Conservation (phyloP, 805 yeast genomes). For the Diddensiella santjacobensis region DNA sequence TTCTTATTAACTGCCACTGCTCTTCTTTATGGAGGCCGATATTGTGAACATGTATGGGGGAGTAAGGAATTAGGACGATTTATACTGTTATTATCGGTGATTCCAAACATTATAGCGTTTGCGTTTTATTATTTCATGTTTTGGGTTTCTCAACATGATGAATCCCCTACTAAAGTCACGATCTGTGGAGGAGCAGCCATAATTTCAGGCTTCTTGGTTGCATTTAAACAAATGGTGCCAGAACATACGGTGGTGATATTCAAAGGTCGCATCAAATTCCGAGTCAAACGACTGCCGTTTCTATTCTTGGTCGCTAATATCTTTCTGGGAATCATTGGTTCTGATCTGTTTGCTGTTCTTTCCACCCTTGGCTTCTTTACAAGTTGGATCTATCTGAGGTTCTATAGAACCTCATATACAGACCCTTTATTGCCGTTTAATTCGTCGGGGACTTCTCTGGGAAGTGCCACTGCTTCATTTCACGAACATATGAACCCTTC, state of each 20-base stretch:
- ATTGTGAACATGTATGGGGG: conserved; percentile 66
- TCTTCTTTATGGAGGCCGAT: conserved; percentile 53
- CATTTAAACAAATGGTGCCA: conserved; percentile 62
- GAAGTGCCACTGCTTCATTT: conserved; percentile 2
- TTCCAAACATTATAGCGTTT: conserved; percentile 38
- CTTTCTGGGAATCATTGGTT: conserved; percentile 29
- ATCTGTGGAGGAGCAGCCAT: conserved; percentile 53
- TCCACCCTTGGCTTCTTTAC: conserved; percentile 50
- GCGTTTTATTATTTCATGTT: conserved; percentile 26
- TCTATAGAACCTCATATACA: conserved; percentile 56
- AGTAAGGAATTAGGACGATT: conserved; percentile 49
- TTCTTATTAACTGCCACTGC: conserved; percentile 38
- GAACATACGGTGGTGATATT: conserved; percentile 53
- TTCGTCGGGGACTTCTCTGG: conserved; percentile 8
- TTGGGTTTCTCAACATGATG: background rate
- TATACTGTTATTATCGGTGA: conserved; percentile 36
- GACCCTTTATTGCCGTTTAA: conserved; percentile 52
- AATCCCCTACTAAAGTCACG: conserved; percentile 37
- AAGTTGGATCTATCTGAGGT: conserved; percentile 76
- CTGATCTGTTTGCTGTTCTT: conserved; percentile 23
- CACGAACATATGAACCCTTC: conserved; percentile 16
- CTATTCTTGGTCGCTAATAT: conserved; percentile 35
- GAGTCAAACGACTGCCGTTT: conserved; percentile 39
- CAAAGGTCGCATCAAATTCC: conserved; percentile 43
- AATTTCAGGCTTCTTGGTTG: conserved; percentile 56